Evolutionary conservation across 23 red algal species (phyloP), one percentile per base, ranked within the genome.

Genomic region (Gracilaria gracilis): DNA sequence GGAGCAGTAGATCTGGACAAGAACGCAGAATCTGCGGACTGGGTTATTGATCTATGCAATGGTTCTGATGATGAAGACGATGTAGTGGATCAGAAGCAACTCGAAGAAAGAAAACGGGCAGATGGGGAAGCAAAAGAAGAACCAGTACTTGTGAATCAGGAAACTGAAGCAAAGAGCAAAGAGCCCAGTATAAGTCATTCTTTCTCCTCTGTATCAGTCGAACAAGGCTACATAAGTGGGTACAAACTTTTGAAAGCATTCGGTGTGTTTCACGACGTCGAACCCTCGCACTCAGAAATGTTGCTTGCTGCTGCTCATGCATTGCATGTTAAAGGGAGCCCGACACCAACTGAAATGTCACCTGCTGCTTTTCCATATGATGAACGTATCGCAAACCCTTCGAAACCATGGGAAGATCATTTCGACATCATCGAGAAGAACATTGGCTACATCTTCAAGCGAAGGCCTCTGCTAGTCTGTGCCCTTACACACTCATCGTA

Each of bases 401-500:
- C 23, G 59, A 83, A 61, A 44, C 89, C 89, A 50, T 92, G 89
- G 89, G 89, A 83, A 75, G 79, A 92, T 16, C 58, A 92, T 53
- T 84, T 92, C 39, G 89, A 79, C 23, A 47, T 66, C 35, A 53
- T 92, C 16, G 89, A 92, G 80, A 79, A 84, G 19, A 92, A 65
- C 13, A 70, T 92, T 2, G 66, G 79, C 12, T 94, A 94, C 39
- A 67, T 50, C 16, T 94, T 94, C 32, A 87, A 88, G 62, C 70
- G 72, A 40, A 83, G 83, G 50, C 75, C 69, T 54, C 65, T 94
- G 29, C 84, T 94, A 2, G 55, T 94, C 16, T 82, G 83, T 20
- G 92, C 92, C 34, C 42, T 94, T 32, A 94, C 92, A 1, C 92
- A 94, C 40, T 29, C 37, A 27, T 80, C 92, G 49, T 94, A 87